Base-by-base conservation (phyloP, 179 eudicot species). In the Camellia oleifera region DNA sequence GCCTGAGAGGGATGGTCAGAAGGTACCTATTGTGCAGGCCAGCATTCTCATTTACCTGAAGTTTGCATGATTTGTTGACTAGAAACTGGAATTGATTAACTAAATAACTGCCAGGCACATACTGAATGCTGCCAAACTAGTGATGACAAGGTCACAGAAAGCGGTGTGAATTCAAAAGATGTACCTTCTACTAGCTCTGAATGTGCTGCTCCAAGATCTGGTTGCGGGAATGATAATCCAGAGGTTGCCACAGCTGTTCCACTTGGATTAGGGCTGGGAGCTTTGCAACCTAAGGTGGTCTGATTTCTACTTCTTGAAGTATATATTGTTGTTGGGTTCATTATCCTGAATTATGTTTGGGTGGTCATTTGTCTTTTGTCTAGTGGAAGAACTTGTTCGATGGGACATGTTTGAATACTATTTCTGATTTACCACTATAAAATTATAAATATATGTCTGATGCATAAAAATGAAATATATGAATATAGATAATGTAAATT, bases 191-290 rank as follows among this genome's bases (percentile, higher is more conserved):
- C 68, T 79, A 75, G 80, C 65, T 77, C 77, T 23, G 86, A 82
- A 57, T 77, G 66, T 66, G 65, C 84, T 78, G 62, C 84, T 78
- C 64, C 85, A 62, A 74, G 77, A 57, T 81, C 85, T 45, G 78
- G 72, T 74, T 88, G 86, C 56, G 83, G 62, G 70, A 72, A 69
- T 63, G 86, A 75, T 80, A 84, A 63, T 65, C 66, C 84, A 71
- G 85, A 79, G 79, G 86, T 83, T 72, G 78, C 88, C 65, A 81
- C 84, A 71, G 77, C 83, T 79, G 88, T 90, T 75, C 99, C 99
- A 50, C 91, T 96, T 81, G 99, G 98, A 79, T 72, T 94, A 82
- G 99, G 99, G 75, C 80, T 87, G 48, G 97, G 94, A 79, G 98
- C 97, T 72, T 87, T 96, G 85, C 98, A 92, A 85, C 93, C 96